phyloP scores from a whole-genome alignment of 2,329 filamentous ascomycete genomes.

The Fusarium citri region DNA sequence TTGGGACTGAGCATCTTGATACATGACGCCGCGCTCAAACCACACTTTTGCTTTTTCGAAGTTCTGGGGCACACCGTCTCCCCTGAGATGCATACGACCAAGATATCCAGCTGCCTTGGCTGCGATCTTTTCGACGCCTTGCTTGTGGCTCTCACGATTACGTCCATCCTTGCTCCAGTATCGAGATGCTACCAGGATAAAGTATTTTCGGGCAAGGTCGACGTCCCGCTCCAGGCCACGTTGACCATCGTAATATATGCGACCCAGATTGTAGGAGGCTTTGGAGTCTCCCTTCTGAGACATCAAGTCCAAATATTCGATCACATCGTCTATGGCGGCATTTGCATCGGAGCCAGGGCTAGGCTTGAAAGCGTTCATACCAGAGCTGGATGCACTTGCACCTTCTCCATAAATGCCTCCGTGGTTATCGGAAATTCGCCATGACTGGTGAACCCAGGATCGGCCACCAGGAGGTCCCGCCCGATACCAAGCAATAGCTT shows the following conservation, averaged over 20 bases:
- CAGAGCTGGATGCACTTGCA: slow-evolving; percentile 89
- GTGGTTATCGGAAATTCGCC: slow-evolving; percentile 87
- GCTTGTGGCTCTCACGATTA: slow-evolving; percentile 74
- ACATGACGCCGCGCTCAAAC: slow-evolving; percentile 82
- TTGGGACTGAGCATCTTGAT: slow-evolving; percentile 85
- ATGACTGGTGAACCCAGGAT: slow-evolving; percentile 79
- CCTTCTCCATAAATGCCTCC: slow-evolving; percentile 97
- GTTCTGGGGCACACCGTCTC: slow-evolving; percentile 84
- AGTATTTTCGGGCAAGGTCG: slow-evolving; percentile 80
- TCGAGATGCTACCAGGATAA: slow-evolving; percentile 79
- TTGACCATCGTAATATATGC: slow-evolving; percentile 89
- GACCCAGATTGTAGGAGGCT: slow-evolving; percentile 85
- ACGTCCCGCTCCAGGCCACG: slow-evolving; percentile 79
- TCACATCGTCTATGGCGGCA: slow-evolving; percentile 89
- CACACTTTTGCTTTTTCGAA: slow-evolving; percentile 81
- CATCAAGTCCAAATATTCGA: slow-evolving; percentile 93
- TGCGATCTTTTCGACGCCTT: slow-evolving; percentile 80
- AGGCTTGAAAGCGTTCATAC: slow-evolving; percentile 80
- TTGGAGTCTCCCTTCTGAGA: slow-evolving; percentile 90
- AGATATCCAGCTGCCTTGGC: slow-evolving; percentile 88
- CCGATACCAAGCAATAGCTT: slow-evolving; percentile 87
- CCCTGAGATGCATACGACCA: slow-evolving; percentile 88
- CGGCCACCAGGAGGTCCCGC: slow-evolving; percentile 92
- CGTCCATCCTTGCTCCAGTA: slow-evolving; percentile 88
- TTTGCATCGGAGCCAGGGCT: slow-evolving; percentile 82